Base-by-base conservation (phyloP, 163 green algal genomes). In the Scenedesmus sp. region DNA sequence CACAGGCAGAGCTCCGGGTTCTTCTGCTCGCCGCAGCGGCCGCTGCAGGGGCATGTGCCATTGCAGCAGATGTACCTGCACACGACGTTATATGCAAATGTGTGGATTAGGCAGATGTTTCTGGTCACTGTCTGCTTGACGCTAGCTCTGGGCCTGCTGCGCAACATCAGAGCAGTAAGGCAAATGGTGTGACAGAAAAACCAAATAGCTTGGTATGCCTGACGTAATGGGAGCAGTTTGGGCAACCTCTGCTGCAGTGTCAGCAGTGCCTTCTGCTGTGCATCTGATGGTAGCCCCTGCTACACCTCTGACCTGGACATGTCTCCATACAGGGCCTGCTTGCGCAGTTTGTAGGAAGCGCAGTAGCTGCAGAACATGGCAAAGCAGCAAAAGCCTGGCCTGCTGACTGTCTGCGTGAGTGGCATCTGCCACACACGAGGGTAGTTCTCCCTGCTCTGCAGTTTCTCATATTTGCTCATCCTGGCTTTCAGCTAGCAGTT, bases 41-140 rank as follows among this genome's bases (percentile, higher is more conserved):
- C 97, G 37, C 94, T 96, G 91, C 97, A 99, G 3, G 97, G 97
- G 81, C 95, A 97, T 78, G 95, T 85, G 44, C 97, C 97, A 51
- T 96, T 96, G 93, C 97, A 99, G 95, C 96, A 98, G 1, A 97
- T 84, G 88, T 98, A 98, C 61, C 94, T 95, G 44, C 72, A 94
- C 94, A 98, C 96, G 92, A 98, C 97, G 46, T 94, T 94, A 81
- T 93, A 40, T 96, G 92, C 93, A 97, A 97, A 42, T 97, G 93
- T 4, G 97, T 90, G n/a, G 92, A 30, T 90, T 96, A 98, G 15
- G 85, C 94, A 1, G 59, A 37, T 2, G 35, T 24, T 5, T 33
- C 51, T 61, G 13, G 20, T 18, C 9, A 18, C 51, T 61, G 51
- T n/a, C 51, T 61, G 7, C 22, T 13, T 61, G 51, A 18, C 12